A percentile compares a stretch with the other conserved stretches of the same genome.
Evolutionary conservation across 139 green algal genomes (phyloP).

Genomic region (Gonium pectorale): DNA sequence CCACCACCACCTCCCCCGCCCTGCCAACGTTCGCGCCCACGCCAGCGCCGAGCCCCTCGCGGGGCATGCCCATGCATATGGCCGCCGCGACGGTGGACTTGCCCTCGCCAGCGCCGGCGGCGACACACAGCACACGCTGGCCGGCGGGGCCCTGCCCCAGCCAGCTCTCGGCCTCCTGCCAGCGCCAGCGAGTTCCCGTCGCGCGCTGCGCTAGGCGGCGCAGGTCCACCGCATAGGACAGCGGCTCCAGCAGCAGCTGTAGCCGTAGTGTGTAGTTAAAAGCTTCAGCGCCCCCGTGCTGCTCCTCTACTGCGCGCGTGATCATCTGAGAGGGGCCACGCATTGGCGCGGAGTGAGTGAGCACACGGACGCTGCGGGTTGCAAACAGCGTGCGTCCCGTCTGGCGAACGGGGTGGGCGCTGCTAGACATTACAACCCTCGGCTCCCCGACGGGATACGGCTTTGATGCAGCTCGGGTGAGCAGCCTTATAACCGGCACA

Average conservation of each 20-base stretch:
- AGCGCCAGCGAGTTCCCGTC: not conserved
- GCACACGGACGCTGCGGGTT: too few species aligned
- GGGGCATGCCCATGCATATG: not conserved
- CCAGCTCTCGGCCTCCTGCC: not conserved
- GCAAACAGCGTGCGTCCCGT: too few species aligned
- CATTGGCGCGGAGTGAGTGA: too few species aligned
- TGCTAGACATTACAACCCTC: too few species aligned
- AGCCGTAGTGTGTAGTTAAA: not conserved
- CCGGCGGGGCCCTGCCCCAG: not conserved
- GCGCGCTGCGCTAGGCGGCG: not conserved
- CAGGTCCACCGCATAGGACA: not conserved
- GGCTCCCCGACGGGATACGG: too few species aligned
- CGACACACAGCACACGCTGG: not conserved
- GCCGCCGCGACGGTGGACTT: not conserved
- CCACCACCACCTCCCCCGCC: not conserved
- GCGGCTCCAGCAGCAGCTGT: conserved; percentile 3
- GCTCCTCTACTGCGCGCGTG: not conserved
- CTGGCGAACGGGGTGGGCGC: too few species aligned
- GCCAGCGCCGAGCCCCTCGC: not conserved
- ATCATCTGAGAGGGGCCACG: too few species aligned
- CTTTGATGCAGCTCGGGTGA: too few species aligned
- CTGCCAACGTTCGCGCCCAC: not conserved
- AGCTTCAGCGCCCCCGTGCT: not conserved
- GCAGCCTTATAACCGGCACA: too few species aligned
- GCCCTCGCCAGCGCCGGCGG: not conserved